Evolutionary conservation across 495 filamentous ascomycete species (phyloP), one percentile per base, ranked within the genome.

Genomic region (Penicillium cinerascens): DNA sequence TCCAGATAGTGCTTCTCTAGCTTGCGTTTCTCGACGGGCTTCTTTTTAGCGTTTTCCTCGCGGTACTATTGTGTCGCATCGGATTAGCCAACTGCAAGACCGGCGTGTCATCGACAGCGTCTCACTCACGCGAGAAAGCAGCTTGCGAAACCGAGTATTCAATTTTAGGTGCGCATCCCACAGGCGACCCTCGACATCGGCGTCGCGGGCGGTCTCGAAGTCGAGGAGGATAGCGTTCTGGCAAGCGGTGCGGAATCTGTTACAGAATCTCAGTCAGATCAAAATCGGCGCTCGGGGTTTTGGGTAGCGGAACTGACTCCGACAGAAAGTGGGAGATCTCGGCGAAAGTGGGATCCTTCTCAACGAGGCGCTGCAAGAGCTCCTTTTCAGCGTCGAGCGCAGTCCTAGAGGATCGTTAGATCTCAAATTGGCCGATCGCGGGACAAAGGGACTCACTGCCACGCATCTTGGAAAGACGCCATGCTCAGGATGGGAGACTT

Each of bases 121-220:
- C 11, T 21, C 9, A 65, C 75, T 67, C 60, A 84, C 80, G 44
- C 72, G 65, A 46, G 70, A 68, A 39, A 85, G 68, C 54, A 74
- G 71, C 63, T 85, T 88, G 57, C 87, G 81, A 69, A 89, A 96
- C 55, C 82, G 78, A 58, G 71, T 80, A 63, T 95, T 93, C 55
- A 95, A 82, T 52, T 82, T 80, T 55, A 78, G 74, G 65, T 96
- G 92, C 21, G 82, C 79, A 51, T 85, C 78, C 92, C 92, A 97
- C 21, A 97, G 79, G 45, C 74, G 76, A 36, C 69, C 61, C 67
- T 96, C 91, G 26, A 87, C 79, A 51, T 82, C 73, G 38, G 78
- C 73, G 45, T 75, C 67, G 39, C 76, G 72, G 17, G 89, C 87
- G 67, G 82, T 80, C 51, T 86, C 80, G 59, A 91, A 84, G 64